Evolutionary conservation across 2,329 filamentous ascomycete genomes (phyloP), one percentile per base, ranked within the genome.

Genomic region (Mariannaea sp.): DNA sequence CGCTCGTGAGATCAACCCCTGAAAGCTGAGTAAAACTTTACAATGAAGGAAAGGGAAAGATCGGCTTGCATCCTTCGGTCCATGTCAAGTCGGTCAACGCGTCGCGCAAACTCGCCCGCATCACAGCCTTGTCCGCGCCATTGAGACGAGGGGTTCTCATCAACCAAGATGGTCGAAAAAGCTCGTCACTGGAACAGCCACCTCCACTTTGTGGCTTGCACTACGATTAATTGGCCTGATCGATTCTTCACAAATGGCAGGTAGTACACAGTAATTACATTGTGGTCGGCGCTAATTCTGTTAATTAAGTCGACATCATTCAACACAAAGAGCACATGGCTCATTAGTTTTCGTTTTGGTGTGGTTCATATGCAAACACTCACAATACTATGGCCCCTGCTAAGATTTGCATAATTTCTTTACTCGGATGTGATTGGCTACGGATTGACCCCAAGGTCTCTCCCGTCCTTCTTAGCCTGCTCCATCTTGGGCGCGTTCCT

Each of bases 351-450:
- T n/a, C 13, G 19, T 26, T 35, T 14, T 51, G 35, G 42, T 32
- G 43, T 40, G 22, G 39, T 35, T 32, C 35, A 39, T 39, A 39
- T 39, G 35, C 35, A 39, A 42, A 35, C 29, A 27, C 41, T 39
- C 39, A 30, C 52, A 58, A 48, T 55, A 59, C 39, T 60, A 41
- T 50, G 45, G 16, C n/a, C 33, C 45, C 49, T 55, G 56, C 53
- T 64, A 64, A 68, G 57, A 69, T 68, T 68, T 68, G 64, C 58
- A 66, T 55, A 67, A 68, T 67, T 57, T 68, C 64, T 59, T 44
- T 44, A 44, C 33, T 29, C 33, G 17, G 16, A 20, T 26, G 10
- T 49, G 54, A 61, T 60, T 60, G 57, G 57, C 39, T 33, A 17
- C 42, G 27, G 19, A n/a, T 35, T 51, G 52, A 39, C 20, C 39